Evolutionary conservation across 1,284 basidiomycete species (phyloP).

Genomic region (Rhodotorula sp.): DNA sequence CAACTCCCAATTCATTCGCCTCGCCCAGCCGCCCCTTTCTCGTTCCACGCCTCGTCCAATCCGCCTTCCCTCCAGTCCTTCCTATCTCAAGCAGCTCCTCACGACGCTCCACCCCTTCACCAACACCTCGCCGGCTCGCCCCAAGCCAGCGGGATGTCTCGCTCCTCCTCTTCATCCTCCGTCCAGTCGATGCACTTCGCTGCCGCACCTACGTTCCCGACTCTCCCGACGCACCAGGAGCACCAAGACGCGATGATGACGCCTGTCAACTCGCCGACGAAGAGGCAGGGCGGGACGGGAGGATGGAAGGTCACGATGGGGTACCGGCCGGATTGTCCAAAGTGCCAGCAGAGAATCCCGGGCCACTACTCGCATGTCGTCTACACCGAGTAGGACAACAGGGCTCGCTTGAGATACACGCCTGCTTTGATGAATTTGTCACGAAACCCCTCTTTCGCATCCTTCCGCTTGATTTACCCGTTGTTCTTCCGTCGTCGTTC

Average conservation of each 20-base stretch:
- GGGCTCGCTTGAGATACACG: no score
- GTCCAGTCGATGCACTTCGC: slow-evolving; percentile 8
- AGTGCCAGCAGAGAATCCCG: slow-evolving; percentile 17
- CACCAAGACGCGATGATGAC: not conserved
- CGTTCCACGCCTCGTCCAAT: not conserved
- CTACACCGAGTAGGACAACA: not conserved
- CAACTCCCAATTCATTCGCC: not conserved
- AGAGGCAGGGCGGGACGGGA: not conserved
- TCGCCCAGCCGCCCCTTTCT: slow-evolving; percentile 4
- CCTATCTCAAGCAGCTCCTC: slow-evolving; percentile 6
- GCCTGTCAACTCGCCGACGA: not conserved
- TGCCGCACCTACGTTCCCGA: not conserved
- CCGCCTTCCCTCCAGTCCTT: not conserved
- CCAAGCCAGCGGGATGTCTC: slow-evolving; percentile 9
- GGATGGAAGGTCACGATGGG: slow-evolving; percentile 39
- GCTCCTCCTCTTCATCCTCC: slow-evolving; percentile 7
- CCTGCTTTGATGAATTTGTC: no score
- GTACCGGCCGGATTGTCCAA: slow-evolving; percentile 28
- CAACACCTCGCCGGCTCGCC: slow-evolving; percentile 32
- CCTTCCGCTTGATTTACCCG: not conserved
- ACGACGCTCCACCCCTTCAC: slow-evolving; percentile 33
- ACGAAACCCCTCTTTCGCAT: not conserved
- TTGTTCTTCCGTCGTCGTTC: not conserved
- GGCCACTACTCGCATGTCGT: slow-evolving; percentile 33
- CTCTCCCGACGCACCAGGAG: not conserved